Evolutionary conservation across 2,329 filamentous ascomycete genomes (phyloP).

Genomic region (Diplodia intermedia): DNA sequence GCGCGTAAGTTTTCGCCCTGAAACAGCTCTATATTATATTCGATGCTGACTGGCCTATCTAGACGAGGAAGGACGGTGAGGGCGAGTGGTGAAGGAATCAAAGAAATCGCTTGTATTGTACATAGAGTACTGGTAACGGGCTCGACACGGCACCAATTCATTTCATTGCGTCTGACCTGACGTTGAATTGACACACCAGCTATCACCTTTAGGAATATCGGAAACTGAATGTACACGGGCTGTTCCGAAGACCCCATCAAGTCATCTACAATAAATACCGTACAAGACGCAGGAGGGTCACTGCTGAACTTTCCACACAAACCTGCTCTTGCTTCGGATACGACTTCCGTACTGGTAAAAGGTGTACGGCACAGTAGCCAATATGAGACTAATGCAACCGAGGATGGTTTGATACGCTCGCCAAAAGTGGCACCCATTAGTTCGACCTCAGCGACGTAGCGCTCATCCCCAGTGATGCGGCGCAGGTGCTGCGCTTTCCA

Average conservation of each 20-base stretch:
- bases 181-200: not conserved
- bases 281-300: not conserved
- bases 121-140: slow-evolving; percentile 23
- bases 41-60: not conserved
- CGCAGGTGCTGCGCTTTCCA: slow-evolving; percentile 48
- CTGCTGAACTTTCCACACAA: not conserved
- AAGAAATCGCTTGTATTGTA: slow-evolving; percentile 11
- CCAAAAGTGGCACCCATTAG: slow-evolving; percentile 51
- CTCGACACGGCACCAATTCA: slow-evolving; percentile 11
- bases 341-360: slow-evolving; percentile 43
- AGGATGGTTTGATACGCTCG: slow-evolving; percentile 46
- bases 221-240: not conserved
- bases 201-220: not conserved
- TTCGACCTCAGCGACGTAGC: slow-evolving; percentile 58
- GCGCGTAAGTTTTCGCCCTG: slow-evolving; percentile 42
- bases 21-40: too few species aligned
- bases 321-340: slow-evolving; percentile 10
- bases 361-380: slow-evolving; percentile 47
- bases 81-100: slow-evolving; percentile 31
- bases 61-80: slow-evolving; percentile 37
- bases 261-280: slow-evolving; percentile 39
- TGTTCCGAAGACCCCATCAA: not conserved
- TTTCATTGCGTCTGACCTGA: slow-evolving; percentile 5
- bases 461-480: slow-evolving; percentile 46
- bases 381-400: slow-evolving; percentile 44